Base-by-base conservation (phyloP, 305 asterid species). In the Fraxinus greggii region DNA sequence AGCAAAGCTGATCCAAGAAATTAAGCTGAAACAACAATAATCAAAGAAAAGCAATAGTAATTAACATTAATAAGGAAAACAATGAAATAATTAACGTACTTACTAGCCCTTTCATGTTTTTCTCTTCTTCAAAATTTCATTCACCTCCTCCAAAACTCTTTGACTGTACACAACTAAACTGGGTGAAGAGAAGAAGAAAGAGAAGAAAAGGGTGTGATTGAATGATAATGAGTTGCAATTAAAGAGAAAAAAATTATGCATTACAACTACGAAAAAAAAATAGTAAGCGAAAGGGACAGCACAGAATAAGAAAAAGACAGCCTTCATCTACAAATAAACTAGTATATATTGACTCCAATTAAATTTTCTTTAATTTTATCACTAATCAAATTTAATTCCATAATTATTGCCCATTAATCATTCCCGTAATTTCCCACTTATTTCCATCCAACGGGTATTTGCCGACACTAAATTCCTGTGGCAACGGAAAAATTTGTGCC, bases 71-170 rank as follows among this genome's bases (percentile, higher is more conserved):
- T 45, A 72, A 78, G 79, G 77, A 5, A 40, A 82, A 26, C 33
- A 56, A 83, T 79, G 84, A 73, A 67, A 84, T 72, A 85, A 85
- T 65, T 67, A 94, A 95, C 99, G 94, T 96, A 94, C 99, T 94
- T 96, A 96, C 99, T 93, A 96, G 97, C 95, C 98, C 87, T 98
- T 90, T 93, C 97, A 93, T 88, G 84, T 85, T 85, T 86, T 81
- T 73, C 80, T 78, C 88, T 89, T 84, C 88, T 89, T 91, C 91
- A 92, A 90, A 83, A 86, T 86, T 88, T 88, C 91, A 90, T 88
- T 88, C 87, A 84, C 86, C 86, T 86, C 87, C 73, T 87, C 79
- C 70, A 26, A 32, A 79, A 83, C 80, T 88, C 90, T 85, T 84
- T 84, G 90, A 88, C 89, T 86, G 83, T 19, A 82, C 86, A 81